These are phyloP conservation scores for Agaricus blazei DNA, from an alignment of 768 basidiomycete species.

Conservation along the genomic window DNA sequence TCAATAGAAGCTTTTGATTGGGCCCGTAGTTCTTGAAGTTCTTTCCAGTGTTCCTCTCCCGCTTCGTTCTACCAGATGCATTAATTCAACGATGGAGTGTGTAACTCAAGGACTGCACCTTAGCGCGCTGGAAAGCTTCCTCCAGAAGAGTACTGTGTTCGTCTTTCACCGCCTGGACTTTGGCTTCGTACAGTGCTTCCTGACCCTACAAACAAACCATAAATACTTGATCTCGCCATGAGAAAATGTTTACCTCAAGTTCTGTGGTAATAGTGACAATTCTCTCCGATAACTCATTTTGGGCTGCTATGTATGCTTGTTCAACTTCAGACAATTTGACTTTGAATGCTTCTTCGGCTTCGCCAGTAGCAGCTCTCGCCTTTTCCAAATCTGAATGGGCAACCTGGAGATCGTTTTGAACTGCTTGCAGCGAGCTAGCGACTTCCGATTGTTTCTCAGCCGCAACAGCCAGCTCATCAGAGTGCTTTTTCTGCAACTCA, in stretches of 20 bases:
- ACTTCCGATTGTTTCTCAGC: constrained; percentile 39
- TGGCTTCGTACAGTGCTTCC: constrained; percentile 62
- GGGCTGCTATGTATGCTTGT: constrained; percentile 39
- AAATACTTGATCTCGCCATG: not conserved
- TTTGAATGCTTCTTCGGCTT: constrained; percentile 42
- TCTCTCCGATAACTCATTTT: constrained; percentile 49
- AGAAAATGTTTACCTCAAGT: constrained; percentile 52
- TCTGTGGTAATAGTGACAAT: constrained; percentile 52
- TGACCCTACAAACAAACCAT: constrained; percentile 43
- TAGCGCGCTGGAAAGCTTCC: constrained; percentile 73
- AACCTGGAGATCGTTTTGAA: constrained; percentile 43
- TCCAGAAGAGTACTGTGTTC: constrained; percentile 59
- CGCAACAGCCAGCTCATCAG: constrained; percentile 39
- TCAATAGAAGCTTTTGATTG: constrained; percentile 62
- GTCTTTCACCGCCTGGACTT: constrained; percentile 59
- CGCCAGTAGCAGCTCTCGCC: constrained; percentile 36
- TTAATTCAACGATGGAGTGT: not conserved
- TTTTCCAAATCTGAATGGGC: constrained; percentile 45
- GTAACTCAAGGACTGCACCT: constrained; percentile 40
- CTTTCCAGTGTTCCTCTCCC: constrained; percentile 59
- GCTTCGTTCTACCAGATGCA: constrained; percentile 55
- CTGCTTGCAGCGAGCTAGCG: constrained; percentile 35
- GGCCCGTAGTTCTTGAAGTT: constrained; percentile 65
- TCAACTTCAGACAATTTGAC: constrained; percentile 49
- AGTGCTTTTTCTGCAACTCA: constrained; percentile 37